phyloP scores from a whole-genome alignment of 176 grass and related monocot genomes.

The Luzula sylvatica region DNA sequence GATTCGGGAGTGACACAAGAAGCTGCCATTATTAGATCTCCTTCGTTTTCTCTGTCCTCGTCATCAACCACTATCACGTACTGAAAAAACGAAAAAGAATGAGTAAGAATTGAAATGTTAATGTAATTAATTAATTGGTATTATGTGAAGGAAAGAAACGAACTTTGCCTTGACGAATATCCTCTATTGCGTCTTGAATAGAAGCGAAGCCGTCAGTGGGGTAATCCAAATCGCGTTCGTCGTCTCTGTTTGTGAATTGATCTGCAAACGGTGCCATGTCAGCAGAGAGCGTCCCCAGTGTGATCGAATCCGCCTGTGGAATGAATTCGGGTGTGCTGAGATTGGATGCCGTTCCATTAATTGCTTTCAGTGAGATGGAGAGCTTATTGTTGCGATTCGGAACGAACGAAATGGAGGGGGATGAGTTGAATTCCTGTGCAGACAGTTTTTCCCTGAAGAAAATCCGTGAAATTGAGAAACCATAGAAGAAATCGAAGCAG shows the following conservation, averaged over 20 bases:
- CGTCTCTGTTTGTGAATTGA: constrained; percentile 39
- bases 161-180: constrained; percentile 80
- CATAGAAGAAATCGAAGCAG: background rate
- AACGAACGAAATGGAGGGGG: background rate
- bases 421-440: background rate
- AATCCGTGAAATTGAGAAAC: background rate
- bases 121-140: constrained; percentile 4
- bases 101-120: background rate
- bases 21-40: constrained; percentile 98
- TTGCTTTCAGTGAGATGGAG: constrained; percentile 14
- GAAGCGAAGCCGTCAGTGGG: constrained; percentile 80
- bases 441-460: background rate
- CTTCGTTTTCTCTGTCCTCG: constrained; percentile 91
- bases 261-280: constrained; percentile 49
- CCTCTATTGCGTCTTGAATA: constrained; percentile 82
- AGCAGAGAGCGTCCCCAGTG: constrained; percentile 46
- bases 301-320: constrained; percentile 37
- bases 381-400: constrained; percentile 3
- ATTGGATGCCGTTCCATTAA: background rate
- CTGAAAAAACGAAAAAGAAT: constrained; percentile 23
- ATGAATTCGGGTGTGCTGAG: background rate
- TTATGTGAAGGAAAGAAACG: constrained; percentile 6
- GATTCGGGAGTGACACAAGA: constrained; percentile 80
- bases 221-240: constrained; percentile 69
- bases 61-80: constrained; percentile 93